Percentiles rank a stretch among this genome's conserved stretches.
phyloP scores from a whole-genome alignment of 176 grass and related monocot species.

The Oryza glumipatula region DNA sequence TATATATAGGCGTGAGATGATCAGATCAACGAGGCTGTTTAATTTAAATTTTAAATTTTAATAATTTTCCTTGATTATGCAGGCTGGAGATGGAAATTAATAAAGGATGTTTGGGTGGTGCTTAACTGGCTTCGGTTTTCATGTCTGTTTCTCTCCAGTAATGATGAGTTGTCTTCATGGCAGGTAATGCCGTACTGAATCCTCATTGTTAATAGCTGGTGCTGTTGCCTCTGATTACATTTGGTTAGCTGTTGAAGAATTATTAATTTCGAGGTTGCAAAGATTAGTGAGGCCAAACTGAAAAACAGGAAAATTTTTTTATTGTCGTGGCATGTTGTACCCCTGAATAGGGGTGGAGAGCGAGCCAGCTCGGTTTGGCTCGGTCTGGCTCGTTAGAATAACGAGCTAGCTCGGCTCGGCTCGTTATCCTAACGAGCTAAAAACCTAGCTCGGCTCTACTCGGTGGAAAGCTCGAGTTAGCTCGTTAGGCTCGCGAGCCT shows the following conservation, averaged over 20 bases:
- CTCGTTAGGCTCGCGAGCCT: too few relatives aligned
- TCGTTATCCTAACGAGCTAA: too few relatives aligned
- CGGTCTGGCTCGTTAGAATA: too few relatives aligned
- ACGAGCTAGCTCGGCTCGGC: too few relatives aligned
- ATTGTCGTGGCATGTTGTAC: too few relatives aligned
- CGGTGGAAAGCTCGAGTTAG: too few relatives aligned
- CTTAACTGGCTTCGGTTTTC: background rate
- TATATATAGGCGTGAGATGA: background rate
- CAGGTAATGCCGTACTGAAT: background rate
- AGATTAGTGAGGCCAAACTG: too few relatives aligned
- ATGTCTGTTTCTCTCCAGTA: background rate
- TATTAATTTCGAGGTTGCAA: background rate
- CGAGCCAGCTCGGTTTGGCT: too few relatives aligned
- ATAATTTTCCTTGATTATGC: background rate
- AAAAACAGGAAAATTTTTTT: too few relatives aligned
- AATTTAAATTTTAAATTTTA: background rate
- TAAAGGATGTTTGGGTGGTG: background rate
- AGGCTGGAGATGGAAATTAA: background rate
- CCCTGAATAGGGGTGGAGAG: too few relatives aligned
- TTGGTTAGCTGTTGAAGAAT: background rate
- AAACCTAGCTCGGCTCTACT: too few relatives aligned
- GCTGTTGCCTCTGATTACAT: background rate
- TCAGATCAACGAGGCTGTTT: background rate
- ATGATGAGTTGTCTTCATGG: background rate
- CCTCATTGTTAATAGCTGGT: background rate